Percentiles rank a stretch among this genome's conserved stretches.
These are phyloP conservation scores for Trichoderma sp. DNA, from an alignment of 2,329 filamentous ascomycete genomes.

Conservation along the genomic window DNA sequence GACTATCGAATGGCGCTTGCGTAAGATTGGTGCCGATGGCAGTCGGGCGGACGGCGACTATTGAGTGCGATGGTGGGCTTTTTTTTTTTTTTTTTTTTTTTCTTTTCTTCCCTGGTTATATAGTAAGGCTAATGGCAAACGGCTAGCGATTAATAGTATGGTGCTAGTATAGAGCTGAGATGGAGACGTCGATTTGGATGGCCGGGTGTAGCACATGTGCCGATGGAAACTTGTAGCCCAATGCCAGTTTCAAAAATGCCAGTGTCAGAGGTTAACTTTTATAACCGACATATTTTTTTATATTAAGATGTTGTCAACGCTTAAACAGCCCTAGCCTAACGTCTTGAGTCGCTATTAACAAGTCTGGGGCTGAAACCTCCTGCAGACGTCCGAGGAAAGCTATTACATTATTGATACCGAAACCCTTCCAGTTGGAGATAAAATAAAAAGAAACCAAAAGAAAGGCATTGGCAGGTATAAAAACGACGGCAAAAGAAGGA, in stretches of 20 bases:
- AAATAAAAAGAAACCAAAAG: neutral
- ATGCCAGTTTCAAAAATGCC: no score
- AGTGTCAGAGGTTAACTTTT: neutral
- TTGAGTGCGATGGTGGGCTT: constrained; percentile 2
- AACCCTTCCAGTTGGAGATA: neutral
- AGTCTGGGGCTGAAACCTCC: neutral
- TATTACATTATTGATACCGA: neutral
- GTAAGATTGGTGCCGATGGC: constrained; percentile 15
- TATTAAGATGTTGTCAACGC: neutral
- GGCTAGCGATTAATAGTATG: neutral
- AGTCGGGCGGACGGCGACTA: constrained; percentile 14
- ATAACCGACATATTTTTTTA: neutral
- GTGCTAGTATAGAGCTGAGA: neutral
- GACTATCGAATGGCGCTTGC: constrained; percentile 4
- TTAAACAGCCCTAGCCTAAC: neutral
- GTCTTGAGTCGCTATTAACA: neutral
- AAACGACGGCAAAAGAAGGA: neutral
- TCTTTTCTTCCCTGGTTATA: neutral
- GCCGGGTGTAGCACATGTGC: neutral
- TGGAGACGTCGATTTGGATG: neutral
- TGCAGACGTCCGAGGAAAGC: neutral
- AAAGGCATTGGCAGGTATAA: neutral
- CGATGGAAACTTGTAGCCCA: no score
- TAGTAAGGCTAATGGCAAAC: neutral
- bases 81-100: neutral